Evolutionary conservation across 176 grass and related monocot genomes (phyloP).

Genomic region (Triticum dicoccoides): DNA sequence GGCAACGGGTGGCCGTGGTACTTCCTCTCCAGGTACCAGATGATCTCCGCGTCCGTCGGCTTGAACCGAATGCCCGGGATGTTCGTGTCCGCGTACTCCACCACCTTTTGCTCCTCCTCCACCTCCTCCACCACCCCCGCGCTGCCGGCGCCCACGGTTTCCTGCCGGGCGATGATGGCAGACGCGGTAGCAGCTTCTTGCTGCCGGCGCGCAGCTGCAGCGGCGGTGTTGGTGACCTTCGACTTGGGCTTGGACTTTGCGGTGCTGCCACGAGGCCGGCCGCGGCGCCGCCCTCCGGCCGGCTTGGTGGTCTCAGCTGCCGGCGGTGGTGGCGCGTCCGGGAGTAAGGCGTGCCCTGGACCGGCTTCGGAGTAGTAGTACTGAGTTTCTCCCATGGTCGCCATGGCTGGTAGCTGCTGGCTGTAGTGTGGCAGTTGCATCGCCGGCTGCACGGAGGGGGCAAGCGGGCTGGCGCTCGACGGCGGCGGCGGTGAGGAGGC

Average conservation of each 20-base stretch:
- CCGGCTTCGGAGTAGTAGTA: background rate
- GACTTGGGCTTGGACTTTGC: background rate
- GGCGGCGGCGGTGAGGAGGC: too few species aligned
- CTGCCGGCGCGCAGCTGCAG: background rate
- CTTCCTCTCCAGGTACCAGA: slow-evolving; percentile 17
- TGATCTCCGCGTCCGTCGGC: background rate
- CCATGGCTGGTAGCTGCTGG: background rate
- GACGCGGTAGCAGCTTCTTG: background rate
- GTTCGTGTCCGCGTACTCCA: background rate
- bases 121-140: background rate
- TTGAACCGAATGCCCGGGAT: slow-evolving; percentile 9
- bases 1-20: background rate
- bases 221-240: background rate
- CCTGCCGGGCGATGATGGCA: background rate
- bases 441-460: background rate
- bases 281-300: background rate
- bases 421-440: background rate
- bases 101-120: too few species aligned
- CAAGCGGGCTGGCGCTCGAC: background rate
- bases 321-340: background rate
- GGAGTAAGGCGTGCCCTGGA: background rate
- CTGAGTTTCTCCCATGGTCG: background rate
- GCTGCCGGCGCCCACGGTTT: background rate
- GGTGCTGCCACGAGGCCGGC: background rate
- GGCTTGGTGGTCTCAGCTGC: background rate